phyloP scores from a whole-genome alignment of 257 asterid species.

The Solanum etuberosum region DNA sequence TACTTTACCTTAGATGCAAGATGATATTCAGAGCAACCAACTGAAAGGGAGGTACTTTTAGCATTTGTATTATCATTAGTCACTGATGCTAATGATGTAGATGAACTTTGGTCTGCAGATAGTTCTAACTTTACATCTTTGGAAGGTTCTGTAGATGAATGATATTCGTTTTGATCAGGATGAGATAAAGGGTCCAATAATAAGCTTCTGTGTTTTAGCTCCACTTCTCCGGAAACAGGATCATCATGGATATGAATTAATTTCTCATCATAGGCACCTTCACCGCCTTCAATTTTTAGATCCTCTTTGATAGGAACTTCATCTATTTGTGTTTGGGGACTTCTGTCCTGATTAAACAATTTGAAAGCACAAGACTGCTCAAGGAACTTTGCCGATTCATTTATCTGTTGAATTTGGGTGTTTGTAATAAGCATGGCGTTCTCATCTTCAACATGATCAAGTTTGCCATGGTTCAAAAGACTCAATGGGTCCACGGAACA shows the following conservation, averaged over 20 bases:
- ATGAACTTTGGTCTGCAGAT: constrained; percentile 18
- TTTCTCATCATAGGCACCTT: constrained; percentile 12
- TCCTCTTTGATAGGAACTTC: constrained; percentile 4
- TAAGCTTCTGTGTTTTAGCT: constrained; percentile 8
- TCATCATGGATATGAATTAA: constrained; percentile 14
- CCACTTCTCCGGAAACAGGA: constrained; percentile 9
- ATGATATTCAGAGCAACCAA: constrained; percentile 49
- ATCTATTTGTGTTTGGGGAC: constrained; percentile 3
- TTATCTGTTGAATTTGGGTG: constrained; percentile 24
- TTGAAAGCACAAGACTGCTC: constrained; percentile 18
- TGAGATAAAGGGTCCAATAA: constrained; percentile 19
- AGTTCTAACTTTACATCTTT: constrained; percentile 17
- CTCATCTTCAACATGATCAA: constrained; percentile 12
- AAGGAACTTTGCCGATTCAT: constrained; percentile 32
- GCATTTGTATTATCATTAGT: constrained; percentile 10
- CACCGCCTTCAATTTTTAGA: constrained; percentile 6
- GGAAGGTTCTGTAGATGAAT: constrained; percentile 17
- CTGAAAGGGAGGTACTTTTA: constrained; percentile 18
- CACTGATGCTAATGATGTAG: constrained; percentile 11
- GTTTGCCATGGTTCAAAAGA: constrained; percentile 15
- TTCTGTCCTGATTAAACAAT: constrained; percentile 22
- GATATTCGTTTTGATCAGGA: constrained; percentile 13
- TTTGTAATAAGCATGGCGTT: constrained; percentile 11
- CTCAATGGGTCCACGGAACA: constrained; percentile 3
- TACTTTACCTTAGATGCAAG: constrained; percentile 22